Conservation (phyloP, 2,329 filamentous ascomycete genomes). For the Sporothrix pseudoabietina region DNA sequence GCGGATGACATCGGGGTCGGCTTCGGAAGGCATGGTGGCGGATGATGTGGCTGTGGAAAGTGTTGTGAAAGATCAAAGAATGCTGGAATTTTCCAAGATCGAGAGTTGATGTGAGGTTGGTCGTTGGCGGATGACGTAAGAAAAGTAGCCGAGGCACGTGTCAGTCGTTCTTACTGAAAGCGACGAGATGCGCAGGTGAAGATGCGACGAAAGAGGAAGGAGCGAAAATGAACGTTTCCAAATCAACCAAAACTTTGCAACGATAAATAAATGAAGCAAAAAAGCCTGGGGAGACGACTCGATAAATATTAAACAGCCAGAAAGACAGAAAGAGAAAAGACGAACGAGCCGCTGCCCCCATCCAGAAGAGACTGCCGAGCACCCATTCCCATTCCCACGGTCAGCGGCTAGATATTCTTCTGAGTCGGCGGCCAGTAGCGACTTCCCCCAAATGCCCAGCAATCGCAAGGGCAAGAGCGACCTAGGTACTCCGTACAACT, state of each 20-base stretch:
- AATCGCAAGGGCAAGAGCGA: not conserved
- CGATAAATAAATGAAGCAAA: not conserved
- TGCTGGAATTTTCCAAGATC: not conserved
- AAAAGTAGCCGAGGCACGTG: constrained; percentile 31
- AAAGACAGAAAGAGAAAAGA: not conserved
- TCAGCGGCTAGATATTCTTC: not conserved
- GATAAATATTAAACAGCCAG: not conserved
- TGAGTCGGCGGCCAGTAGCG: constrained; percentile 1
- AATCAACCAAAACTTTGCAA: not conserved
- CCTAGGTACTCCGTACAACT: not conserved
- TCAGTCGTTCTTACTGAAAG: not conserved
- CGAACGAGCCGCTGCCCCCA: not conserved
- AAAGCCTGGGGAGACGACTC: not conserved
- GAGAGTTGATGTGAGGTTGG: constrained; percentile 1
- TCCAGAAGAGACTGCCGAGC: constrained; percentile 15
- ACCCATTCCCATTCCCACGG: constrained; percentile 5
- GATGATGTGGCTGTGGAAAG: not conserved
- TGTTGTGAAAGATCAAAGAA: not conserved
- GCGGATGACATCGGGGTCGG: constrained; percentile 47
- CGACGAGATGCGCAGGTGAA: not conserved
- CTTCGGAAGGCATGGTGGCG: constrained; percentile 23
- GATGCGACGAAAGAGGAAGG: constrained; percentile 11
- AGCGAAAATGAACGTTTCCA: not conserved
- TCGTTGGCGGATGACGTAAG: constrained; percentile 27
- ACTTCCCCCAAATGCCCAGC: not conserved